phyloP scores from a whole-genome alignment of 202 grass and related monocot species.

The Carex arenaria region DNA sequence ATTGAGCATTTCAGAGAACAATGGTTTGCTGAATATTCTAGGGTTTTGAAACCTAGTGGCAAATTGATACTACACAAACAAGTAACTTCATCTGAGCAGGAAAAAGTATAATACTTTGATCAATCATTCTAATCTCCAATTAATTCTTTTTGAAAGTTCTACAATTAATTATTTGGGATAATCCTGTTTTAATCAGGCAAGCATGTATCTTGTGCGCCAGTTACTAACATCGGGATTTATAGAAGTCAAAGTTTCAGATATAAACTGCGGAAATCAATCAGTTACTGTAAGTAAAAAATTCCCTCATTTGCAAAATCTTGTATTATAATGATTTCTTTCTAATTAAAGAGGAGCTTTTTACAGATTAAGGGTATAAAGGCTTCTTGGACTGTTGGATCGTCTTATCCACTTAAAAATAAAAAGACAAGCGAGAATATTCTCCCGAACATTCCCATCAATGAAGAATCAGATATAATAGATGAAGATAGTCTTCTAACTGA shows the following conservation, averaged over 20 bases:
- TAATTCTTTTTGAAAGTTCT: not conserved
- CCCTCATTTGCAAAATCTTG: not conserved
- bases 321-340: not conserved
- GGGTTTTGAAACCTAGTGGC: slow-evolving; percentile 30
- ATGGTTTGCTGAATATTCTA: slow-evolving; percentile 26
- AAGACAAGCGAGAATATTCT: slow-evolving; percentile 8
- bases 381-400: slow-evolving; percentile 36
- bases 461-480: slow-evolving; percentile 43
- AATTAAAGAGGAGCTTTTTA: not conserved
- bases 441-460: slow-evolving; percentile 36
- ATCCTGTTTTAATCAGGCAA: slow-evolving; percentile 15
- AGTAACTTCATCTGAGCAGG: not conserved
- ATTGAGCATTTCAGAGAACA: not conserved
- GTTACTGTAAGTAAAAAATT: not conserved
- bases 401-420: slow-evolving; percentile 29
- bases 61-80: slow-evolving; percentile 19
- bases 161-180: not conserved
- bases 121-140: not conserved
- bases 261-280: not conserved
- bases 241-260: slow-evolving; percentile 22
- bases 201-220: slow-evolving; percentile 22
- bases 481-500: slow-evolving; percentile 44
- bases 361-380: slow-evolving; percentile 40
- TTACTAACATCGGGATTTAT: slow-evolving; percentile 33
- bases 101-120: slow-evolving; percentile 14